Evolutionary conservation across 129 eudicot genomes (phyloP).

Genomic region (Centella asiatica): DNA sequence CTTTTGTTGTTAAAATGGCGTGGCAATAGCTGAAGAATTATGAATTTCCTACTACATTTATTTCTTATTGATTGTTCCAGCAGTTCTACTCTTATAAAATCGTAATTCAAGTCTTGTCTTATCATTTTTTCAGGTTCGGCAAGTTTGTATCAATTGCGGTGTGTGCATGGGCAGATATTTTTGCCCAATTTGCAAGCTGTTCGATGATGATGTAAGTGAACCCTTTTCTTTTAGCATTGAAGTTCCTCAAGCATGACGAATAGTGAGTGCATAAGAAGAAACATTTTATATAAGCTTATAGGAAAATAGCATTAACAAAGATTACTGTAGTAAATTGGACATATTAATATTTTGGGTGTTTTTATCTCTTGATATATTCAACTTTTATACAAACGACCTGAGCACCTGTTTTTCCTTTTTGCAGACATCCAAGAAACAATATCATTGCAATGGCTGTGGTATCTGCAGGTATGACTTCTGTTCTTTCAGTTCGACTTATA

Average conservation of each 20-base stretch:
- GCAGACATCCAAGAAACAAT: conserved; percentile 76
- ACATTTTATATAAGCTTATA: too few relatives aligned
- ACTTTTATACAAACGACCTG: background rate
- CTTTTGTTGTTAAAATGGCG: background rate
- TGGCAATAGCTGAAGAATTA: too few relatives aligned
- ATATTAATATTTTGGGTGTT: too few relatives aligned
- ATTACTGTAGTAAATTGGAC: too few relatives aligned
- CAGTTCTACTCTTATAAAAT: background rate
- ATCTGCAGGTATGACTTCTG: conserved; percentile 62
- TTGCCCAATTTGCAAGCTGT: conserved; percentile 63
- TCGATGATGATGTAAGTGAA: conserved; percentile 71
- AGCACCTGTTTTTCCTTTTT: conserved; percentile 16
- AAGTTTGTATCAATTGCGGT: conserved; percentile 76
- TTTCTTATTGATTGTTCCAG: background rate
- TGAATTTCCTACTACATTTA: background rate
- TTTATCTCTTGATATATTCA: background rate
- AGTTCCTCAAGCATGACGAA: too few relatives aligned
- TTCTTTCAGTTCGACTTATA: conserved; percentile 1
- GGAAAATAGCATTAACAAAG: too few relatives aligned
- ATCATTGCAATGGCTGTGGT: conserved; percentile 84
- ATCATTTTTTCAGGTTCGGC: conserved; percentile 43
- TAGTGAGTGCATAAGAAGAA: background rate
- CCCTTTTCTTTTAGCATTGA: background rate
- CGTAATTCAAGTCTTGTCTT: background rate
- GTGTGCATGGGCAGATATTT: conserved; percentile 88